Evolutionary conservation across 2,329 filamentous ascomycete species (phyloP), one percentile per base, ranked within the genome.

Genomic region (Colletotrichum sp.): DNA sequence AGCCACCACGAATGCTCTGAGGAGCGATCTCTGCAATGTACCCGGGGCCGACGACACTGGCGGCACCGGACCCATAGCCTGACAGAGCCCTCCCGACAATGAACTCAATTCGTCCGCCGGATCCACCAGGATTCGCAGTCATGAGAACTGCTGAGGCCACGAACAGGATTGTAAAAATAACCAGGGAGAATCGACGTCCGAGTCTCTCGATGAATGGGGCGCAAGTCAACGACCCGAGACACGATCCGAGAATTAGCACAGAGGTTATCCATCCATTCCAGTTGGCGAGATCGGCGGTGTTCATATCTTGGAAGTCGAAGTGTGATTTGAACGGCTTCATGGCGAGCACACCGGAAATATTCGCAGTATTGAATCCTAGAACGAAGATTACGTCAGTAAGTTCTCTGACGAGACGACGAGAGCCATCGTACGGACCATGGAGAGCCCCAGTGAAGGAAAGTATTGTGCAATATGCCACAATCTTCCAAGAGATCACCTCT

Each of bases 21-120:
- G 88, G 89, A 0, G 86, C 83, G 83, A 87, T 87, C 80, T 89
- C 87, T 26, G 83, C 83, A 30, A 81, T 83, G 78, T 85, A 88
- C 78, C 88, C 85, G 63, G 87, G 87, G 18, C 87, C 85, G 55
- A 87, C 82, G 70, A 85, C 85, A 6, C 84, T 85, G 12, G 84
- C 83, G 55, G 84, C 81, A 12, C 86, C 85, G 8, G 59, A 62
- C 18, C 59, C 59, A n/a, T 28, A 28, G 24, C 59, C 59, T n/a
- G 59, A 62, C 8, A 62, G 28, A 18, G 28, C 24, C 18, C 59
- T 62, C 18, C 59, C 28, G 24, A 62, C 59, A 3, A 62, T 28
- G 28, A 62, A 32, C 6, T 62, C 28, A 9, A 32, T n/a, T 2
- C 59, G 32, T 28, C 59, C 59, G 10, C 59, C 59, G 28, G 28